phyloP scores from a whole-genome alignment of 768 basidiomycete species.

The Lactifluus subvellereus region DNA sequence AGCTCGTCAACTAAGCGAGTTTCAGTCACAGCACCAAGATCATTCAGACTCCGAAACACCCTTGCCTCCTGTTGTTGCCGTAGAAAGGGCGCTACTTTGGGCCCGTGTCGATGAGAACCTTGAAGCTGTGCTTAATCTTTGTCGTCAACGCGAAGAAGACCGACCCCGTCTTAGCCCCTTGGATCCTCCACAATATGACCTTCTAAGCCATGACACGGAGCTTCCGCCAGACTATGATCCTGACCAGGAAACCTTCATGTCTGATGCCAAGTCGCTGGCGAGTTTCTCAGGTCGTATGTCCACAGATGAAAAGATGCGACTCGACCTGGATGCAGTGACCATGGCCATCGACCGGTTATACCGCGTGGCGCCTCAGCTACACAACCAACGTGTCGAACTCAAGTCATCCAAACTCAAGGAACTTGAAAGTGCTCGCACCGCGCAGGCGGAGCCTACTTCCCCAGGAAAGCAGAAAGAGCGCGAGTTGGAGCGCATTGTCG shows the following conservation, averaged over 20 bases:
- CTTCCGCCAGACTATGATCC: constrained; percentile 32
- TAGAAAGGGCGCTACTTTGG: constrained; percentile 25
- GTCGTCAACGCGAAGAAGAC: constrained; percentile 20
- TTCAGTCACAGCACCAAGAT: constrained; percentile 18
- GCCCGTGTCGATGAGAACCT: constrained; percentile 20
- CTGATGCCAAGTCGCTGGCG: constrained; percentile 16
- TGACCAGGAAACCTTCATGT: constrained; percentile 6
- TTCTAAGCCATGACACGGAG: constrained; percentile 32
- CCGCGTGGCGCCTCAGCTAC: constrained; percentile 77
- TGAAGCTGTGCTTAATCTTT: constrained; percentile 23
- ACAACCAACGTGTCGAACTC: constrained; percentile 91
- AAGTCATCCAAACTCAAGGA: constrained; percentile 62
- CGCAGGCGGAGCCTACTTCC: constrained; percentile 30
- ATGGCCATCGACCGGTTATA: constrained; percentile 89
- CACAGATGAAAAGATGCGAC: constrained; percentile 69
- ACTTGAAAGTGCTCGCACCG: constrained; percentile 62
- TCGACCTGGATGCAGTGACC: constrained; percentile 82
- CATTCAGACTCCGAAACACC: constrained; percentile 7
- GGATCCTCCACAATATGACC: constrained; percentile 22
- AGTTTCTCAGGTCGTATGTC: constrained; percentile 17
- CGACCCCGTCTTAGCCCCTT: background rate
- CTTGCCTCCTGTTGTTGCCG: constrained; percentile 21
- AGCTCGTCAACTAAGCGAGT: constrained; percentile 22
- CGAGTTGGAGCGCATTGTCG: constrained; percentile 69
- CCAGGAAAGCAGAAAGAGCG: constrained; percentile 46